phyloP scores from a whole-genome alignment of 2,329 filamentous ascomycete species.

The Fusarium pseudoanthophilum region DNA sequence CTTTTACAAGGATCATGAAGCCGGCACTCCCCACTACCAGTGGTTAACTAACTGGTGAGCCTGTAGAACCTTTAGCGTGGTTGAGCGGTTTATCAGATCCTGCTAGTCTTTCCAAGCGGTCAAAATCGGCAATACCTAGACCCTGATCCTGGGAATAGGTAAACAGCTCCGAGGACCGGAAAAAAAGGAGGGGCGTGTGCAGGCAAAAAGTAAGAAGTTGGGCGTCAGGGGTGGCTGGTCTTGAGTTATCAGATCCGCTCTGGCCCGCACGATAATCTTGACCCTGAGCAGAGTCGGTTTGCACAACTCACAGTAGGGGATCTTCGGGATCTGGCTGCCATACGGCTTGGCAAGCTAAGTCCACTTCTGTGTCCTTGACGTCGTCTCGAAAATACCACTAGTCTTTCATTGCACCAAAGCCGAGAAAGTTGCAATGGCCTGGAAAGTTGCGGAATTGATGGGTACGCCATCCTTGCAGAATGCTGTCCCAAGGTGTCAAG shows the following conservation, averaged over 20 bases:
- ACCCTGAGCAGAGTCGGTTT: conserved; percentile 23
- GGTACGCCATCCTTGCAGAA: conserved; percentile 5
- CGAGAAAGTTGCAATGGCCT: conserved; percentile 8
- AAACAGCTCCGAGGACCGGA: conserved; percentile 28
- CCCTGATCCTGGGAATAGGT: background rate
- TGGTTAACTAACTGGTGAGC: background rate
- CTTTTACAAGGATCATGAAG: background rate
- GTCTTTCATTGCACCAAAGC: conserved; percentile 1
- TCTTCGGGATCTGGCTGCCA: conserved; percentile 6
- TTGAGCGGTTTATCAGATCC: conserved; percentile 39
- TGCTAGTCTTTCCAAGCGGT: conserved; percentile 14
- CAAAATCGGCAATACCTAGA: background rate
- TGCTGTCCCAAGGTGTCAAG: background rate
- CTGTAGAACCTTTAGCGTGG: background rate
- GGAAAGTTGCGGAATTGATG: conserved; percentile 14
- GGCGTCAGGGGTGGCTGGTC: conserved; percentile 5
- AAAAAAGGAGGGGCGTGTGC: conserved; percentile 11
- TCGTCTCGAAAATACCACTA: conserved; percentile 7
- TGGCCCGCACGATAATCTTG: conserved; percentile 24
- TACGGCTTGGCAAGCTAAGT: conserved; percentile 9
- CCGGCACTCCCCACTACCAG: background rate
- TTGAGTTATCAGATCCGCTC: conserved; percentile 45
- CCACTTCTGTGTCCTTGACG: conserved; percentile 15
- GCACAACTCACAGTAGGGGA: conserved; percentile 12
- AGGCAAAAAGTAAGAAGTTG: background rate